phyloP scores from a whole-genome alignment of 2,329 filamentous ascomycete genomes.

The Clonostachys sp. region DNA sequence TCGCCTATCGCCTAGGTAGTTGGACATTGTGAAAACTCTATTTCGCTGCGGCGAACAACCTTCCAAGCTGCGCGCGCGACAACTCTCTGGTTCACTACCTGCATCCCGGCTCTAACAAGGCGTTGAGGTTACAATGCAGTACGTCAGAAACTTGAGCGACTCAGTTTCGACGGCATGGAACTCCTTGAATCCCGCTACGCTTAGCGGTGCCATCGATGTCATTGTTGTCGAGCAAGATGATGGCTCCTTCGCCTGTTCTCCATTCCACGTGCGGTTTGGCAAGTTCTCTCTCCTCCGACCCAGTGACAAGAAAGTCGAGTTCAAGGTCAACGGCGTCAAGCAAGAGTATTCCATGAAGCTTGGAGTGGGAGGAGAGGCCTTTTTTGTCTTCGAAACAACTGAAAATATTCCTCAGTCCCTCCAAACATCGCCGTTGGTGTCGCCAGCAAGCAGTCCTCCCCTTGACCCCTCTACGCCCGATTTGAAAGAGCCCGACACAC shows the following conservation, averaged over 20 bases:
- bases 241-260: slow-evolving; percentile 83
- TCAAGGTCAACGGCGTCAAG: slow-evolving; percentile 86
- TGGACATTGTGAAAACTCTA: too few relatives aligned
- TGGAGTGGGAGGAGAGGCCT: slow-evolving; percentile 94
- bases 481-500: slow-evolving; percentile 64
- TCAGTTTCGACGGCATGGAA: slow-evolving; percentile 99
- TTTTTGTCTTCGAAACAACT: slow-evolving; percentile 96
- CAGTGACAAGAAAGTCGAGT: slow-evolving; percentile 98
- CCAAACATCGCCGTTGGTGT: slow-evolving; percentile 91
- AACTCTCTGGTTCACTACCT: too few relatives aligned
- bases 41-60: too few relatives aligned
- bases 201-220: slow-evolving; percentile 97
- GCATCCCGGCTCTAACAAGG: too few relatives aligned
- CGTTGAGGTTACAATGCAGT: slow-evolving; percentile 67
- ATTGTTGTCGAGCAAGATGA: slow-evolving; percentile 97
- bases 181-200: slow-evolving; percentile 95
- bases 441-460: slow-evolving; percentile 82
- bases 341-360: slow-evolving; percentile 98
- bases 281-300: slow-evolving; percentile 95
- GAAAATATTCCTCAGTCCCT: slow-evolving; percentile 87
- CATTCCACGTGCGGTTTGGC: slow-evolving; percentile 97
- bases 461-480: slow-evolving; percentile 28
- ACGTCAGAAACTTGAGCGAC: slow-evolving; percentile 92
- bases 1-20: too few relatives aligned
- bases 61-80: too few relatives aligned